Percentiles rank a stretch among this genome's conserved stretches.
Evolutionary conservation across 768 basidiomycete genomes (phyloP).

Genomic region (Trametes maxima): DNA sequence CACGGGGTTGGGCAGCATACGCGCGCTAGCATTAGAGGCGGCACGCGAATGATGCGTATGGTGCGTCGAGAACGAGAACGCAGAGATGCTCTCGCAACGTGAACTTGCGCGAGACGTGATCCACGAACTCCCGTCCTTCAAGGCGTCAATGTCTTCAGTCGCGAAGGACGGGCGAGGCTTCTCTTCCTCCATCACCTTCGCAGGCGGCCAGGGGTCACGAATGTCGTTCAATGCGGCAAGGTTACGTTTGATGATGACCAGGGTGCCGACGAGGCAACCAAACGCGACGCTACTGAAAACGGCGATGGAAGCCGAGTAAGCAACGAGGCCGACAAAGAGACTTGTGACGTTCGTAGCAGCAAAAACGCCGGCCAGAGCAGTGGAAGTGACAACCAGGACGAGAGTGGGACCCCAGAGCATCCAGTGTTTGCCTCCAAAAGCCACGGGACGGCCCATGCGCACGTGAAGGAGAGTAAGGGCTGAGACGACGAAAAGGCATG

Average conservation of each 20-base stretch:
- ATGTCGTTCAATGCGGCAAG: conserved; percentile 56
- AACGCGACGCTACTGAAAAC: conserved; percentile 56
- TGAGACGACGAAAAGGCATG: conserved; percentile 64
- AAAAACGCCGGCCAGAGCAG: conserved; percentile 58
- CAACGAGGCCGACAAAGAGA: conserved; percentile 62
- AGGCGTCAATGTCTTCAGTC: conserved; percentile 71
- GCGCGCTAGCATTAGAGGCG: conserved; percentile 38
- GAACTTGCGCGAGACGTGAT: conserved; percentile 65
- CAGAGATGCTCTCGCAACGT: conserved; percentile 60
- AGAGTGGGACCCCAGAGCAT: conserved; percentile 71
- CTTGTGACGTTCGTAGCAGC: conserved; percentile 53
- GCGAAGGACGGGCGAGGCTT: conserved; percentile 64
- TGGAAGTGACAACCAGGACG: conserved; percentile 56
- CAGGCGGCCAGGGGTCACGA: conserved; percentile 62
- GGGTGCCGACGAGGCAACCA: conserved; percentile 60
- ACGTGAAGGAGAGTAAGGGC: conserved; percentile 68
- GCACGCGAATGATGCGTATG: conserved; percentile 50
- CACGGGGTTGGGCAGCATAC: conserved; percentile 35
- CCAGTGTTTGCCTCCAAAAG: conserved; percentile 72
- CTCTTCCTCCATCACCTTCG: conserved; percentile 50
- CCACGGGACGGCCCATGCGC: conserved; percentile 67
- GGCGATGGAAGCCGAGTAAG: conserved; percentile 57
- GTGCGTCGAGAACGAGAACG: conserved; percentile 75
- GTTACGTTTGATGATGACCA: conserved; percentile 67
- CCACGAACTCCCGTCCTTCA: conserved; percentile 81